Percentiles rank a stretch among this genome's conserved stretches.
phyloP scores from a whole-genome alignment of 768 basidiomycete species.

The Mycena belliarum region DNA sequence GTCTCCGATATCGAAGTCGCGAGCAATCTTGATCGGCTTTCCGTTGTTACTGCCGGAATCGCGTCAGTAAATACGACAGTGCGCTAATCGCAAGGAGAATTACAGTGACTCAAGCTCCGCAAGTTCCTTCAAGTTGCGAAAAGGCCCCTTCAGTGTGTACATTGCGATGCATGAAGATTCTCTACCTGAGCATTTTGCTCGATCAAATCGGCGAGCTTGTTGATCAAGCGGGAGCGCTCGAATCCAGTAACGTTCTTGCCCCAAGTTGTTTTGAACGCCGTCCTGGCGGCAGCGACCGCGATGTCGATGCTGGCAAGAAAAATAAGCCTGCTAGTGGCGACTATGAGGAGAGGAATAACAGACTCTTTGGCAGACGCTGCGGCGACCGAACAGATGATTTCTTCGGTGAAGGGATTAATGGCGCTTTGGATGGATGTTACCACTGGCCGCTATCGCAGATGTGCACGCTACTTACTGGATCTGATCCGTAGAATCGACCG shows the following conservation, averaged over 20 bases:
- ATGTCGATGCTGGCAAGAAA: constrained; percentile 59
- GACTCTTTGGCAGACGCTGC: constrained; percentile 26
- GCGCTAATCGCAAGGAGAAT: too few relatives aligned
- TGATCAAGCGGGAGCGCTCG: constrained; percentile 77
- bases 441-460: constrained; percentile 24
- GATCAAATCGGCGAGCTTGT: constrained; percentile 88
- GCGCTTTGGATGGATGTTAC: constrained; percentile 42
- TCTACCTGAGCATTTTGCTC: constrained; percentile 67
- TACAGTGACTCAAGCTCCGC: constrained; percentile 81
- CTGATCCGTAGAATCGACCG: constrained; percentile 63
- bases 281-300: constrained; percentile 81
- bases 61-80: too few relatives aligned
- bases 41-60: too few relatives aligned
- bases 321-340: constrained; percentile 37
- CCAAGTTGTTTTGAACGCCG: constrained; percentile 85
- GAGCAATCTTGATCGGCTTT: constrained; percentile 69
- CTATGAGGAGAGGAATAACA: not conserved
- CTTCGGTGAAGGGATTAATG: constrained; percentile 84
- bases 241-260: constrained; percentile 86
- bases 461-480: constrained; percentile 53
- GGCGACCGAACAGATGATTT: constrained; percentile 66
- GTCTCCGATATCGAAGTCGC: constrained; percentile 82
- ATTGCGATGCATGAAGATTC: too few relatives aligned
- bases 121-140: constrained; percentile 63
- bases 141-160: not conserved